Evolutionary conservation across 352 stramenopile species (phyloP), one percentile per base, ranked within the genome.

Genomic region (Pythium vanterpoolii): DNA sequence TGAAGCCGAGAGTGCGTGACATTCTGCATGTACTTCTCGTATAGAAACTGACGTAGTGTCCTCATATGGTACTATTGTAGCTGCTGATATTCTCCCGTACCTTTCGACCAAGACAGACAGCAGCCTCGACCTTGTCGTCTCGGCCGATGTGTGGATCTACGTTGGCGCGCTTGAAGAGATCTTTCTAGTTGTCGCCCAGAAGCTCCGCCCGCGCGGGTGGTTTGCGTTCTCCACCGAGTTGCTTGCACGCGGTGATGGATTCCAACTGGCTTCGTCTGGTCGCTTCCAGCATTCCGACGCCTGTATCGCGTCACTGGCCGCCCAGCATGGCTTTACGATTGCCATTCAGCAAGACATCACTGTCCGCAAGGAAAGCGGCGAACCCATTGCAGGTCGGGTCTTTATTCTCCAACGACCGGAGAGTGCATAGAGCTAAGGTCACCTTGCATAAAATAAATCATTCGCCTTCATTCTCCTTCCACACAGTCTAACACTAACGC

Each of bases 101-200:
- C 58, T 93, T 9, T 33, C 64, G 9, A 62, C 68, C 18, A 73
- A 83, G 33, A 33, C 45, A 1, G 66, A 87, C 40, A 59, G 30
- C 24, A 76, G 69, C 13, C 57, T 91, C 27, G 69, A 91, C 42
- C 67, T 93, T 10, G 66, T 93, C 27, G 77, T 93, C 40, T 86
- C 83, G 0, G 83, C 81, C 18, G 83, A 93, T 51, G 83, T 93
- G n/a, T 93, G 83, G 83, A 93, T 93, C 60, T 93, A 93, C 46
- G 81, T 93, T n/a, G 83, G 83, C 10, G 77, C 68, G 5, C 62
- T 93, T 19, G 79, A 89, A 16, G 44, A 75, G 34, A 80, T 90
- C 21, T 90, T 91, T 34, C 47, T 55, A 4, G 26, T 86, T 9
- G 77, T 69, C 45, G 59, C 59, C 10, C 67, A 58, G 8, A 87